A percentile compares a stretch with the other conserved stretches of the same genome.
phyloP scores from a whole-genome alignment of 2,329 filamentous ascomycete species.

The Mariannaea sp. region DNA sequence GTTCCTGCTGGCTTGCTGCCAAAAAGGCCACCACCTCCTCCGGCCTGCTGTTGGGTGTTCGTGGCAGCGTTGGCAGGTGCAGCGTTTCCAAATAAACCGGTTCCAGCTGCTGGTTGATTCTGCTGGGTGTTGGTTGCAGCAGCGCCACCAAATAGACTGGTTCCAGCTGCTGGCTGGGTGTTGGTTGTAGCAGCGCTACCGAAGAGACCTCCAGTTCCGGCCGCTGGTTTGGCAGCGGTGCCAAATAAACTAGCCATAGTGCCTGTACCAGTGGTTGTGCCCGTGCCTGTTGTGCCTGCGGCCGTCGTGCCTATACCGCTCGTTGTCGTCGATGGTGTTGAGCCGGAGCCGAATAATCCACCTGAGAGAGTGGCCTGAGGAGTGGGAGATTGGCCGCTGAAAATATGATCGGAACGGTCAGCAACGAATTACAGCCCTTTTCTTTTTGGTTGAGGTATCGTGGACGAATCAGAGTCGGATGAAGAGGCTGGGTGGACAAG shows the following conservation, averaged over 20 bases:
- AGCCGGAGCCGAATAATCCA: conserved; percentile 45
- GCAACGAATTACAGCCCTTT: conserved; percentile 15
- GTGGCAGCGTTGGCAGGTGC: conserved; percentile 21
- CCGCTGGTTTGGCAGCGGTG: conserved; percentile 24
- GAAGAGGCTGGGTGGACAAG: conserved; percentile 5
- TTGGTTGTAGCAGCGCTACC: conserved; percentile 28
- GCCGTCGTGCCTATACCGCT: conserved; percentile 26
- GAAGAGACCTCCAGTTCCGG: conserved; percentile 32
- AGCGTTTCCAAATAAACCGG: conserved; percentile 41
- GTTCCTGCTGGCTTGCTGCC: conserved; percentile 22
- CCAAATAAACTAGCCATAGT: conserved; percentile 41
- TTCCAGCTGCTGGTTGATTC: conserved; percentile 25
- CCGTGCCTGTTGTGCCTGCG: conserved; percentile 32
- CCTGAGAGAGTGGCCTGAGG: conserved; percentile 43
- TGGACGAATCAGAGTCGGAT: conserved; percentile 6
- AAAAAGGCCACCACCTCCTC: conserved; percentile 17
- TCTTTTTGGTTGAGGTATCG: conserved; percentile 7
- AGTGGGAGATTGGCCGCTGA: conserved; percentile 34
- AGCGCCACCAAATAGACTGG: conserved; percentile 43
- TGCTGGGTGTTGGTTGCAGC: conserved; percentile 37
- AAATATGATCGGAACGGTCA: conserved; percentile 18
- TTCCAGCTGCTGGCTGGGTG: conserved; percentile 26
- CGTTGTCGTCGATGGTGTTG: conserved; percentile 30
- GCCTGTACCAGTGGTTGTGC: conserved; percentile 33
- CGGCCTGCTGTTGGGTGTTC: conserved; percentile 28